Conservation (phyloP, 176 grass and related monocot genomes). For the Areca catechu region DNA sequence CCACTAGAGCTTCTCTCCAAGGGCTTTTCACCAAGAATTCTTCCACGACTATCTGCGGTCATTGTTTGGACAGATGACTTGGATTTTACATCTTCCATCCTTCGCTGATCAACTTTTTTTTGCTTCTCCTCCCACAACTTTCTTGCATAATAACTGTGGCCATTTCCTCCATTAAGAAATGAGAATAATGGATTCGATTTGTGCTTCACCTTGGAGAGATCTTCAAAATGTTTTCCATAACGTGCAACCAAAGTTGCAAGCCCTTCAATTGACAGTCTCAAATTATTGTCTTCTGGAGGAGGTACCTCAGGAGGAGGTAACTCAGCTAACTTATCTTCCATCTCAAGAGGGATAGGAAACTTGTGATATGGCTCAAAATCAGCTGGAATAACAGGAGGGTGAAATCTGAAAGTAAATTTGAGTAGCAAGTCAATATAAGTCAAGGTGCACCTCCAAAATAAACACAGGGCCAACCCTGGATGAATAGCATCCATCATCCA, state of each 20-base stretch:
- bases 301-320: conserved; percentile 55
- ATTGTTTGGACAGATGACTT: conserved; percentile 53
- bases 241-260: conserved; percentile 79
- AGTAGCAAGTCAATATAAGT: too few relatives aligned
- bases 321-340: conserved; percentile 35
- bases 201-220: conserved; percentile 86
- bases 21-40: conserved; percentile 86
- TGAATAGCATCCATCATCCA: too few relatives aligned
- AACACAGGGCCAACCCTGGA: too few relatives aligned
- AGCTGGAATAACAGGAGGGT: conserved; percentile 57
- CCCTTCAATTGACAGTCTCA: conserved; percentile 74
- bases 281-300: conserved; percentile 66
- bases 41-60: conserved; percentile 78
- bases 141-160: conserved; percentile 63
- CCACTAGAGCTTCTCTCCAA: conserved; percentile 58
- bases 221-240: conserved; percentile 86
- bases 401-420: conserved; percentile 53
- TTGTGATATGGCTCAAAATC: conserved; percentile 77
- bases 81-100: conserved; percentile 27
- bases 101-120: conserved; percentile 40
- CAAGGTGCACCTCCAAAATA: too few relatives aligned
- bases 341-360: conserved; percentile 44
- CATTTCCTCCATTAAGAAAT: conserved; percentile 77
- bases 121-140: conserved; percentile 88
- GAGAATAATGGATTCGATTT: conserved; percentile 65